Base-by-base conservation (phyloP, 441 rosid genomes). In the Pelargonium myrrhifolium region DNA sequence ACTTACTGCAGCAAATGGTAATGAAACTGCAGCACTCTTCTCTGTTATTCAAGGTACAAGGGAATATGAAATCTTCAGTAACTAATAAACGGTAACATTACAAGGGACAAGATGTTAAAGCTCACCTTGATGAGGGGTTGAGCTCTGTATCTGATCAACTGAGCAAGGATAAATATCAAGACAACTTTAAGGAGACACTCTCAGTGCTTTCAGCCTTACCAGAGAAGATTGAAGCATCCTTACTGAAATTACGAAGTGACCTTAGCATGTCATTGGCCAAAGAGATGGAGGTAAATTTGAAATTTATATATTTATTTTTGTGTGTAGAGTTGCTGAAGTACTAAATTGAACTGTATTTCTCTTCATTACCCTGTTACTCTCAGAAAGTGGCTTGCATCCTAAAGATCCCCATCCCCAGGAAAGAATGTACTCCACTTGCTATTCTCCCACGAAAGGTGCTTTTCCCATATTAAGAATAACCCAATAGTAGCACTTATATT, bases 1-100 rank as follows among this genome's bases (percentile, higher is more conserved):
- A 74, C 67, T 88, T 80, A 47, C 76, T 94, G 68, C 86, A 88
- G 79, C 81, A 65, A 73, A 71, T 87, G 96, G 97, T 94, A 86
- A 82, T 64, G 60, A 58, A 42, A 66, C 37, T 74, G 12, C 22
- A 17, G 74, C 63, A 26, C 68, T 42, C 55, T 65, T 58, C 24
- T 20, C 69, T 39, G 35, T 53, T 39, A 24, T 62, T 26, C 47
- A n/a, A 72, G 53, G 55, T 69, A 69, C 65, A 47, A 42, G 39
- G 24, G n/a, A 20, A n/a, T 56, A 42, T 66, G 37, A 60, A 73
- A 49, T 66, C 62, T 21, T 45, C 68, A 62, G 74, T 76, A 35
- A 65, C 66, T 62, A 67, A 68, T 68, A 65, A 72, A n/a, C 65
- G 71, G 75, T 69, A 73, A 80, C 71, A 80, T 89, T 96, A 70